Evolutionary conservation across 2,329 filamentous ascomycete species (phyloP).

Genomic region (Verticillium albo-atrum): DNA sequence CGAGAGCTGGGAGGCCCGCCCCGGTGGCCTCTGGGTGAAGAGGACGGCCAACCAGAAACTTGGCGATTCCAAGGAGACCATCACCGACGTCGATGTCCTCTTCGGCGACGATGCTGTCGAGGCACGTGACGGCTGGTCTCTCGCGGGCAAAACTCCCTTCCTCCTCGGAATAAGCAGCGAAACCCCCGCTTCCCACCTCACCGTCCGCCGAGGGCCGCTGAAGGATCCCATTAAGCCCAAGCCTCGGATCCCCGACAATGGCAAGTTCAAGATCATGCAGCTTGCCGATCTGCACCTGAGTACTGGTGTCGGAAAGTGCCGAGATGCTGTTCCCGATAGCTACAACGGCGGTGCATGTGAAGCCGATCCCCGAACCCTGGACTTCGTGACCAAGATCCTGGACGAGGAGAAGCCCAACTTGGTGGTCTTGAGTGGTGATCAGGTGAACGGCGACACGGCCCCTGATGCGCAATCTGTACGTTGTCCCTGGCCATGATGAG

Average conservation of each 20-base stretch:
- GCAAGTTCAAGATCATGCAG: slow-evolving; percentile 96
- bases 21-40: slow-evolving; percentile 78
- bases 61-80: slow-evolving; percentile 67
- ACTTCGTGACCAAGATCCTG: slow-evolving; percentile 78
- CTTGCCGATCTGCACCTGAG: slow-evolving; percentile 91
- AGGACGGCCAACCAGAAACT: slow-evolving; percentile 67
- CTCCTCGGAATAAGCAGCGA: slow-evolving; percentile 61
- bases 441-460: slow-evolving; percentile 90
- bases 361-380: slow-evolving; percentile 84
- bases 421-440: slow-evolving; percentile 87
- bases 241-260: slow-evolving; percentile 78
- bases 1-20: slow-evolving; percentile 72
- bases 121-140: slow-evolving; percentile 77
- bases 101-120: slow-evolving; percentile 92
- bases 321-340: slow-evolving; percentile 75
- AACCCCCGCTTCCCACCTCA: slow-evolving; percentile 68
- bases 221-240: slow-evolving; percentile 62
- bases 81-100: slow-evolving; percentile 80
- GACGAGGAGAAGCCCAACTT: slow-evolving; percentile 93
- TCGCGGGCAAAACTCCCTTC: slow-evolving; percentile 65
- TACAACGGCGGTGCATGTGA: slow-evolving; percentile 76
- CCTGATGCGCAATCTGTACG: slow-evolving; percentile 82
- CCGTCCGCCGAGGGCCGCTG: slow-evolving; percentile 67
- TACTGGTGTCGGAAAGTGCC: slow-evolving; percentile 80
- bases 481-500: slow-evolving; percentile 1